Conservation (phyloP, 192 early-diverging fungal genomes). For the Coemansia furcata region DNA sequence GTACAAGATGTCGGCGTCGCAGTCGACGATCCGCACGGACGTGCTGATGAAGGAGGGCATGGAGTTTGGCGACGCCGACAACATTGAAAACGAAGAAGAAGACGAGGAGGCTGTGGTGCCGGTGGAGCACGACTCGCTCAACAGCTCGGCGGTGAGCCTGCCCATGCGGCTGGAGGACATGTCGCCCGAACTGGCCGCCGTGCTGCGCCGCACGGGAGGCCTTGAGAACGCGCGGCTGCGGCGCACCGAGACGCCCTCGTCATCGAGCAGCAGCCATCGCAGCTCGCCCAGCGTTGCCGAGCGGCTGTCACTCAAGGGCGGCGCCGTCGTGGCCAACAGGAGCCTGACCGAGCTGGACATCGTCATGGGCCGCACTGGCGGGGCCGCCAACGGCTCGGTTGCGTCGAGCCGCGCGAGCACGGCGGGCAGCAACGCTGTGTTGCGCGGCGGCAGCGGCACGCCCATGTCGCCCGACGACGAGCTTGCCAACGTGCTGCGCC, state of each 20-base stretch:
- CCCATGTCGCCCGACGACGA: constrained; percentile 27
- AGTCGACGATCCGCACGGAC: constrained; percentile 49
- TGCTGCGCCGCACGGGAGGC: constrained; percentile 47
- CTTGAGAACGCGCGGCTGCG: constrained; percentile 27
- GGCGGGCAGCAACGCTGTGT: background rate
- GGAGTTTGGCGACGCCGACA: constrained; percentile 31
- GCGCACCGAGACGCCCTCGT: constrained; percentile 21
- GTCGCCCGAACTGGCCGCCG: constrained; percentile 45
- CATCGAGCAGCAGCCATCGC: constrained; percentile 6
- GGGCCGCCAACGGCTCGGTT: constrained; percentile 10
- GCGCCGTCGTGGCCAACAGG: background rate
- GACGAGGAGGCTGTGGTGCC: constrained; percentile 45
- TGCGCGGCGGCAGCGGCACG: constrained; percentile 43
- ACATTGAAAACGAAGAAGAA: constrained; percentile 28
- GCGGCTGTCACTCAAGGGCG: constrained; percentile 4
- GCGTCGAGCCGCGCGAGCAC: constrained; percentile 18
- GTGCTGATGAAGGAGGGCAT: constrained; percentile 40
- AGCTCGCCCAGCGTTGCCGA: background rate
- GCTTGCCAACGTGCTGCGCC: constrained; percentile 49
- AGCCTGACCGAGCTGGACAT: constrained; percentile 52
- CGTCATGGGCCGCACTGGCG: constrained; percentile 50
- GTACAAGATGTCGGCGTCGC: constrained; percentile 35
- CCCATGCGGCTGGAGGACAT: constrained; percentile 45
- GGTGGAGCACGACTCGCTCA: constrained; percentile 12
- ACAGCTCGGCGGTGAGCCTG: constrained; percentile 39